Base-by-base conservation (phyloP, 345 rosid genomes). In the Nephelium lappaceum region DNA sequence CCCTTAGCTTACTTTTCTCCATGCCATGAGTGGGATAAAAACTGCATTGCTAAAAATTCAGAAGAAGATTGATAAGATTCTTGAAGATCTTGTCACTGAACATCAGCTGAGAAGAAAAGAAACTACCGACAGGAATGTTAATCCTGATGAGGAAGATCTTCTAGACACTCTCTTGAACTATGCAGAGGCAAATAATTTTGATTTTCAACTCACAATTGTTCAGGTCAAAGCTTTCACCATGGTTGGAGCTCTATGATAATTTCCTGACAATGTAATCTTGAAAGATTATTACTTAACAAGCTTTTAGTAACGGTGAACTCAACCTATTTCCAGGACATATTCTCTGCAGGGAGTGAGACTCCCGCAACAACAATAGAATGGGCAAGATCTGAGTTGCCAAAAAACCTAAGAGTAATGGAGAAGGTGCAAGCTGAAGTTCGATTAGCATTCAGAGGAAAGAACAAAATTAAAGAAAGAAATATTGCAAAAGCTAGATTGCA, bases 281-380 rank as follows among this genome's bases (percentile, higher is more conserved):
- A 14, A 49, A 49, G 55, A 49, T 53, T 53, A 53, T 53, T 10
- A 53, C n/a, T 16, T 19, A 53, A 3, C 8, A 53, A 16, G n/a
- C 58, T 53, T 53, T 53, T 15, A 53, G 16, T n/a, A 53, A 53
- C 18, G 2, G 58, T 53, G 58, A 53, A 12, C 8, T 19, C 24
- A 1, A 2, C 66, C 6, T 14, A 23, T 8, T 69, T 69, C n/a
- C 19, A 82, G 84, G 84, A 78, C 12, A 67, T 82, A 10, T 74
- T 78, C 47, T 41, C 75, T 2, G 84, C 79, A 21, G 84, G 79
- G 64, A 78, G 64, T 65, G 81, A 82, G 57, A 78, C 79, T 60
- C 24, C 81, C 41, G 71, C 79, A 18, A 74, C 84, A 68, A 51
- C 75, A 19, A 38, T 55, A 10, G 84, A 82, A 15, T 82, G 81